Conservation (phyloP, 192 early-diverging fungal species). For the Rhizoclosmatium sp. region DNA sequence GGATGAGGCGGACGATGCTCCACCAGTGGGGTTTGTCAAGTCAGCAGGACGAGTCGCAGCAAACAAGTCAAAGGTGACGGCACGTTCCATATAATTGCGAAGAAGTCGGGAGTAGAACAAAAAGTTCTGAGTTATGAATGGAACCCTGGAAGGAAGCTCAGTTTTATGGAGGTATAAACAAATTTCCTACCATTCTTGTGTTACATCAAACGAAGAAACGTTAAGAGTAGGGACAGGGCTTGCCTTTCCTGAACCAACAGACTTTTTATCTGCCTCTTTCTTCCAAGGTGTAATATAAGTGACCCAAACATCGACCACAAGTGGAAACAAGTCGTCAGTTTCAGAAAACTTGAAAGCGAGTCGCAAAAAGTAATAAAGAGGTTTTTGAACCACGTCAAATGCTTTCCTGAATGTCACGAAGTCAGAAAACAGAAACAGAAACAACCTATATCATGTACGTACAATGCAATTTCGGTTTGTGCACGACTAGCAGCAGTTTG, state of each 20-base stretch:
- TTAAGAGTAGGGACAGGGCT: not conserved
- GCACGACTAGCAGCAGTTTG: not conserved
- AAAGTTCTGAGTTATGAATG: constrained; percentile 49
- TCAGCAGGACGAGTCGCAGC: constrained; percentile 27
- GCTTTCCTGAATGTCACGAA: not conserved
- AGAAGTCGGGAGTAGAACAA: constrained; percentile 49
- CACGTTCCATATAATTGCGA: constrained; percentile 38
- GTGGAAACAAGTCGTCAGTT: constrained; percentile 37
- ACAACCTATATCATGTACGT: not conserved
- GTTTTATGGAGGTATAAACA: not conserved
- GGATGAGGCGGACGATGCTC: not conserved
- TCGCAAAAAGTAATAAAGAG: constrained; percentile 46
- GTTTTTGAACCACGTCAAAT: constrained; percentile 35
- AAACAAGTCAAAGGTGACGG: constrained; percentile 38
- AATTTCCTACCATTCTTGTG: constrained; percentile 4
- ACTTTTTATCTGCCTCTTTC: not conserved
- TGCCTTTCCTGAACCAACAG: not conserved
- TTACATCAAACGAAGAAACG: constrained; percentile 6
- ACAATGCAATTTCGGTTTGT: constrained; percentile 5
- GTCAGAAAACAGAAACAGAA: not conserved
- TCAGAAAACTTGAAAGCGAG: constrained; percentile 40
- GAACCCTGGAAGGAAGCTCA: constrained; percentile 25
- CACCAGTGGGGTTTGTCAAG: not conserved
- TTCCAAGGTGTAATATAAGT: constrained; percentile 51
- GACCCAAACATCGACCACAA: constrained; percentile 51